phyloP scores from a whole-genome alignment of 139 green algal genomes.

The Yamagishiella unicocca region DNA sequence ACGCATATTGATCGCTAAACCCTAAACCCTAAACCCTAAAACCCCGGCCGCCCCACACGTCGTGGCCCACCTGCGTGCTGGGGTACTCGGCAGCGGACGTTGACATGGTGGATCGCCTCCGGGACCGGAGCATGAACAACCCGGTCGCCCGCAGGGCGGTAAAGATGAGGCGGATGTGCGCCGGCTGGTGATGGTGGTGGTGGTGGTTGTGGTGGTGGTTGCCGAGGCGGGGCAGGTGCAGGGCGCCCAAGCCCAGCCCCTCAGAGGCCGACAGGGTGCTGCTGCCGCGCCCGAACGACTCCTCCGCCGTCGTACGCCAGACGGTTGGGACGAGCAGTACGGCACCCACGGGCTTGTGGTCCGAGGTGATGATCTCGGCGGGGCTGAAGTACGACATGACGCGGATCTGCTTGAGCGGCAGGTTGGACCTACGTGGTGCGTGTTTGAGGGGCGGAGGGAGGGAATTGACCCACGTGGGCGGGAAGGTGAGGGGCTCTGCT shows the following conservation, averaged over 20 bases:
- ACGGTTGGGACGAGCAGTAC: slow-evolving; percentile 60
- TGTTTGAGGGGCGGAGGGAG: too few relatives aligned
- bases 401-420: slow-evolving; percentile 62
- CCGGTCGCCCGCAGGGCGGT: background rate
- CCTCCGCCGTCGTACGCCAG: slow-evolving; percentile 26
- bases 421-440: slow-evolving; percentile 47
- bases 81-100: background rate
- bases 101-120: background rate
- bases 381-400: slow-evolving; percentile 65
- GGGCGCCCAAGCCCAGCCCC: too few relatives aligned
- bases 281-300: background rate
- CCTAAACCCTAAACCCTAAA: too few relatives aligned
- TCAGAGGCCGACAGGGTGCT: background rate
- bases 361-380: slow-evolving; percentile 64
- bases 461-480: too few relatives aligned
- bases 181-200: background rate
- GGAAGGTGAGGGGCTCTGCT: too few relatives aligned
- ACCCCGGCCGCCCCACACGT: too few relatives aligned
- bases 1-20: too few relatives aligned
- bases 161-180: slow-evolving; percentile 30
- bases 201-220: background rate
- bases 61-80: slow-evolving; percentile 4
- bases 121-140: slow-evolving; percentile 45
- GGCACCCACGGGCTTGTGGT: slow-evolving; percentile 83
- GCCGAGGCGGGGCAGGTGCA: background rate